These are phyloP conservation scores for Magnaporthiopsis poae DNA, from an alignment of 2,329 filamentous ascomycete species.

Conservation along the genomic window DNA sequence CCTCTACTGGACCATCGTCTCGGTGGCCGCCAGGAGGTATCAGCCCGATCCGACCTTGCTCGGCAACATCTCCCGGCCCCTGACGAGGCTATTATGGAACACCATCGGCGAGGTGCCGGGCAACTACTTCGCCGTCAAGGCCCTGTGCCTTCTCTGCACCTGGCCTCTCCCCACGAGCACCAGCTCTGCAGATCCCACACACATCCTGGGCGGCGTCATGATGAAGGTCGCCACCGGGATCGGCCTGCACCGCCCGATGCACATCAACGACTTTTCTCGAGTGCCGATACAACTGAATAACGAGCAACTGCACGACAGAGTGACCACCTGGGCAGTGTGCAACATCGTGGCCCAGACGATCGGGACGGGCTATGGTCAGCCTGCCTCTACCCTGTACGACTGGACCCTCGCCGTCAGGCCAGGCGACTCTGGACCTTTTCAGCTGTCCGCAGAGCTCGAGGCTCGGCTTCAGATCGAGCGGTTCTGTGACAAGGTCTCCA, in stretches of 20 bases:
- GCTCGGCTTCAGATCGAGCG: conserved; percentile 61
- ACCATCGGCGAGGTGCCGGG: conserved; percentile 69
- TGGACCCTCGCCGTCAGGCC: conserved; percentile 58
- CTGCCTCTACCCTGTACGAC: conserved; percentile 67
- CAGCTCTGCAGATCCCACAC: conserved; percentile 69
- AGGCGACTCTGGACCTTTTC: conserved; percentile 49
- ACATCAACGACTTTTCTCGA: conserved; percentile 74
- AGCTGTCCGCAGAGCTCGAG: conserved; percentile 52
- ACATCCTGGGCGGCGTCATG: conserved; percentile 73
- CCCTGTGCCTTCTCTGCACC: conserved; percentile 66
- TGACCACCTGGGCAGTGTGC: conserved; percentile 74
- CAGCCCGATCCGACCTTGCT: conserved; percentile 53
- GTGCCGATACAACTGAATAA: conserved; percentile 65
- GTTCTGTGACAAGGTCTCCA: conserved; percentile 68
- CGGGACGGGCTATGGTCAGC: conserved; percentile 75
- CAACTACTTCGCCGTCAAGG: conserved; percentile 72
- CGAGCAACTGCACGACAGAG: conserved; percentile 68
- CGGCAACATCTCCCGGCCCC: conserved; percentile 54
- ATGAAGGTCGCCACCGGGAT: conserved; percentile 81
- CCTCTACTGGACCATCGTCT: conserved; percentile 76
- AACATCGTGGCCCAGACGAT: conserved; percentile 75
- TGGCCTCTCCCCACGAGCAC: conserved; percentile 79
- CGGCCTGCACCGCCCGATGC: conserved; percentile 68
- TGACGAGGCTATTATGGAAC: conserved; percentile 65
- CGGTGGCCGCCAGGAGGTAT: conserved; percentile 65